These are phyloP conservation scores for Berkeleyomyces rouxiae DNA, from an alignment of 2,329 filamentous ascomycete genomes.

Conservation along the genomic window DNA sequence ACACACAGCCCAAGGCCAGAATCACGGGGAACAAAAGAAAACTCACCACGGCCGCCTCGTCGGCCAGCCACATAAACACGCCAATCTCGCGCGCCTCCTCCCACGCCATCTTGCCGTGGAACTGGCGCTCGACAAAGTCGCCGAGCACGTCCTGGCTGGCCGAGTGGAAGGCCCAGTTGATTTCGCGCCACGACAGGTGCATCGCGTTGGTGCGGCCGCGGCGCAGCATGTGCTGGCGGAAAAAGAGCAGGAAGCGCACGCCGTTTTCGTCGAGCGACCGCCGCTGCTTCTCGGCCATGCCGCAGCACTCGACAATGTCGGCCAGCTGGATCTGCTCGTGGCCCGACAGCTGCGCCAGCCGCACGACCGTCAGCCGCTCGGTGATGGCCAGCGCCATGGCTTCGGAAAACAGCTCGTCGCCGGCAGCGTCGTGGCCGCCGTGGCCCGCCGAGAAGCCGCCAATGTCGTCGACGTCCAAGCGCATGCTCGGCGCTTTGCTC, in stretches of 20 bases:
- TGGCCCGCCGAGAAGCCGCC: constrained; percentile 5
- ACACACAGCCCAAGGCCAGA: background rate
- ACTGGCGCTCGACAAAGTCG: constrained; percentile 67
- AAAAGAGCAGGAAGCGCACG: constrained; percentile 73
- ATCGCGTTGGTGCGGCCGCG: constrained; percentile 47
- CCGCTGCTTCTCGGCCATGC: constrained; percentile 69
- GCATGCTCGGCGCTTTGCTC: constrained; percentile 11
- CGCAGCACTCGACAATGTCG: constrained; percentile 70
- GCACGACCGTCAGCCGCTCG: constrained; percentile 56
- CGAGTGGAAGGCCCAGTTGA: constrained; percentile 73
- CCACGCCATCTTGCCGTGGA: constrained; percentile 69
- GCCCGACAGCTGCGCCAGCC: constrained; percentile 64
- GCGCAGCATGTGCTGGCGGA: constrained; percentile 61
- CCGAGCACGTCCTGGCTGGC: constrained; percentile 76
- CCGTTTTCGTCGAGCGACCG: constrained; percentile 84
- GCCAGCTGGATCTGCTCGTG: constrained; percentile 75
- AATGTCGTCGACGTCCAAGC: background rate
- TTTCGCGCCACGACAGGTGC: constrained; percentile 60
- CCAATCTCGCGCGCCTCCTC: constrained; percentile 71
- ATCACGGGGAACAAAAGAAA: background rate
- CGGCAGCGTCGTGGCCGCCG: background rate
- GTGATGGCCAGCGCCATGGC: constrained; percentile 52
- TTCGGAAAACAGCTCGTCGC: constrained; percentile 50
- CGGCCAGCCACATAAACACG: constrained; percentile 87
- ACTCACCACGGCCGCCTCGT: constrained; percentile 57